Evolutionary conservation across 2,329 filamentous ascomycete species (phyloP).

Genomic region (Rhinocladiella similis): DNA sequence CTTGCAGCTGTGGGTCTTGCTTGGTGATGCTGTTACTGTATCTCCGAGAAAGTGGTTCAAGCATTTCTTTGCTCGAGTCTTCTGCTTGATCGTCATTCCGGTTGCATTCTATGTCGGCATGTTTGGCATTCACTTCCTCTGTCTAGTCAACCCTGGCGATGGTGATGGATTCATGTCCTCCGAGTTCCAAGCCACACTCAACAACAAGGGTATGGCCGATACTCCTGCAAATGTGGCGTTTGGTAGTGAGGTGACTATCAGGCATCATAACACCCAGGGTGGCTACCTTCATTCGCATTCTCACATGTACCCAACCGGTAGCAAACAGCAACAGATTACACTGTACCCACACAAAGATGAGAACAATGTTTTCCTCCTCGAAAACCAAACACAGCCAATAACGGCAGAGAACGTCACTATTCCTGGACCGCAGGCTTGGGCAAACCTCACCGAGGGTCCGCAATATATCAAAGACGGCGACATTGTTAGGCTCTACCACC

Average conservation of each 20-base stretch:
- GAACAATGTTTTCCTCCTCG: conserved; percentile 91
- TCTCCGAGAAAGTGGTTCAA: conserved; percentile 86
- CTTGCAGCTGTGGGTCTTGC: conserved; percentile 90
- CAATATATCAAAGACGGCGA: conserved; percentile 74
- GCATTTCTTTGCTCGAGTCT: conserved; percentile 86
- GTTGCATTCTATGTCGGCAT: conserved; percentile 90
- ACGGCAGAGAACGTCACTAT: conserved; percentile 70
- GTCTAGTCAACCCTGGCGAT: conserved; percentile 90
- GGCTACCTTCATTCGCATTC: conserved; percentile 96
- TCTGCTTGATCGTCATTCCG: conserved; percentile 90
- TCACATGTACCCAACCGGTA: conserved; percentile 96
- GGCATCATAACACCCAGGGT: conserved; percentile 95
- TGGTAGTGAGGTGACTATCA: conserved; percentile 80
- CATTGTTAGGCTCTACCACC: conserved; percentile 80
- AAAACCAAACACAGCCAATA: conserved; percentile 93
- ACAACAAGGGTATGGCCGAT: conserved; percentile 94
- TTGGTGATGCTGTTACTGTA: conserved; percentile 84
- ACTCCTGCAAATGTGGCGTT: conserved; percentile 89
- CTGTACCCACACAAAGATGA: conserved; percentile 99
- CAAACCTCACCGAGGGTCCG: conserved; percentile 61
- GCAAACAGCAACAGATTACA: conserved; percentile 98
- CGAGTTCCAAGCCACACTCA: conserved; percentile 96
- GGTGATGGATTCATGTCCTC: conserved; percentile 99
- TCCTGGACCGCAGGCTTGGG: conserved; percentile 81
- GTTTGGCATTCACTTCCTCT: conserved; percentile 96